Percentiles rank a stretch among this genome's conserved stretches.
Evolutionary conservation across 371 early-diverging fungal genomes (phyloP).

Genomic region (Rhizopus sp.): DNA sequence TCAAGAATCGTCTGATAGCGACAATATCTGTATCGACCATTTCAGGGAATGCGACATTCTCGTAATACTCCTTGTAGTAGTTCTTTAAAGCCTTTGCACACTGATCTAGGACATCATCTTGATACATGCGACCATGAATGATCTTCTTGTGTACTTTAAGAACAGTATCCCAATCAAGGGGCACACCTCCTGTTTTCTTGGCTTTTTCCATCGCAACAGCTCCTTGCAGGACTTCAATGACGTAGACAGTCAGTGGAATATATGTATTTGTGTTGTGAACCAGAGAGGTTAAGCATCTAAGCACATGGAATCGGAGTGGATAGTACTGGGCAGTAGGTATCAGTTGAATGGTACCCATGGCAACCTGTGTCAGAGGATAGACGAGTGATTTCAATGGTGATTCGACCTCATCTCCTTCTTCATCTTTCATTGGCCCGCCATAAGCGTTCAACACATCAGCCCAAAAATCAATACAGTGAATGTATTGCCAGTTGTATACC

Average conservation of each 20-base stretch:
- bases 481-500: conserved; percentile 95
- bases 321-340: conserved; percentile 88
- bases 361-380: conserved; percentile 90
- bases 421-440: conserved; percentile 39
- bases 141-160: conserved; percentile 81
- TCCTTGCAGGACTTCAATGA: conserved; percentile 76
- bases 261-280: conserved; percentile 70
- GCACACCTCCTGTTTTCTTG: conserved; percentile 71
- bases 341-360: conserved; percentile 77
- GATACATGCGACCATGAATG: conserved; percentile 80
- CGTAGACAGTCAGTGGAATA: conserved; percentile 82
- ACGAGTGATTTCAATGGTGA: conserved; percentile 76
- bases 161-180: conserved; percentile 73
- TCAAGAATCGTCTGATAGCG: conserved; percentile 63
- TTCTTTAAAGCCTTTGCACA: conserved; percentile 68
- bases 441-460: conserved; percentile 76
- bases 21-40: conserved; percentile 76
- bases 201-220: conserved; percentile 57
- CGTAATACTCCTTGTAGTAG: conserved; percentile 68
- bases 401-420: conserved; percentile 47
- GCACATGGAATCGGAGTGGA: conserved; percentile 88
- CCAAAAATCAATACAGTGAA: conserved; percentile 91
- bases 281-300: conserved; percentile 71
- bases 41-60: conserved; percentile 90
- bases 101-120: conserved; percentile 78